A percentile compares a stretch with the other conserved stretches of the same genome.
phyloP scores from a whole-genome alignment of 208 protist species.

The Herpetomonas tarakana region DNA sequence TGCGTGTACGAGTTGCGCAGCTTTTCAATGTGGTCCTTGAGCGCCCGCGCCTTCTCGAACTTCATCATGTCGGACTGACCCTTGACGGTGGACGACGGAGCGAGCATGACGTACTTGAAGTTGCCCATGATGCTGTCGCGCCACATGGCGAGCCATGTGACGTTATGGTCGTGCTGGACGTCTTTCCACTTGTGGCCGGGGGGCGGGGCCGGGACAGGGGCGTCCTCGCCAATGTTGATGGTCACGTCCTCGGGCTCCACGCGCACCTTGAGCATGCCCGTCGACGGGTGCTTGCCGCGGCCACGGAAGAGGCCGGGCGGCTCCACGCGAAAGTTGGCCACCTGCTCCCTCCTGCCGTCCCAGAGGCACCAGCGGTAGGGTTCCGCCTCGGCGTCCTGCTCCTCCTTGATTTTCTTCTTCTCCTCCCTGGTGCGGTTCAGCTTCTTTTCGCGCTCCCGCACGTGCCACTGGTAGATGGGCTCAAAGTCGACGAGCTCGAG shows the following conservation, averaged over 20 bases:
- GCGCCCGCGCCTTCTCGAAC: constrained; percentile 96
- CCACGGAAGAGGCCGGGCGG: constrained; percentile 98
- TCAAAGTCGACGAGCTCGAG: constrained; percentile 98
- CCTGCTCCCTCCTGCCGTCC: constrained; percentile 93
- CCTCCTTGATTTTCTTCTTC: constrained; percentile 87
- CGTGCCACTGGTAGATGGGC: constrained; percentile 92
- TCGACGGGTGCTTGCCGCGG: constrained; percentile 96
- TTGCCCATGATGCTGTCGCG: constrained; percentile 92
- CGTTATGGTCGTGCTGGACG: constrained; percentile 94
- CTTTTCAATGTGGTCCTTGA: constrained; percentile 94
- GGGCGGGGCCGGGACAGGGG: constrained; percentile 84
- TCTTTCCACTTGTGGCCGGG: constrained; percentile 93
- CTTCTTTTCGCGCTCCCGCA: constrained; percentile 87
- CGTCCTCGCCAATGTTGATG: constrained; percentile 96
- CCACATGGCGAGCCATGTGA: constrained; percentile 99
- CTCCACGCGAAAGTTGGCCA: constrained; percentile 98
- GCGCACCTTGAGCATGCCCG: constrained; percentile 94
- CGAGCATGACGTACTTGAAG: constrained; percentile 98
- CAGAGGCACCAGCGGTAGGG: constrained; percentile 91
- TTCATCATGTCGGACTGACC: constrained; percentile 97
- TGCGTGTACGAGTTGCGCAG: constrained; percentile 93
- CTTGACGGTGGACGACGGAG: constrained; percentile 92
- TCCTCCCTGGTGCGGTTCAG: constrained; percentile 90
- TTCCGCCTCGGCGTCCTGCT: constrained; percentile 84
- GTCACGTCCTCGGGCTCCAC: constrained; percentile 97